Evolutionary conservation across 2,329 filamentous ascomycete species (phyloP).

Genomic region (Ophiostoma montium): DNA sequence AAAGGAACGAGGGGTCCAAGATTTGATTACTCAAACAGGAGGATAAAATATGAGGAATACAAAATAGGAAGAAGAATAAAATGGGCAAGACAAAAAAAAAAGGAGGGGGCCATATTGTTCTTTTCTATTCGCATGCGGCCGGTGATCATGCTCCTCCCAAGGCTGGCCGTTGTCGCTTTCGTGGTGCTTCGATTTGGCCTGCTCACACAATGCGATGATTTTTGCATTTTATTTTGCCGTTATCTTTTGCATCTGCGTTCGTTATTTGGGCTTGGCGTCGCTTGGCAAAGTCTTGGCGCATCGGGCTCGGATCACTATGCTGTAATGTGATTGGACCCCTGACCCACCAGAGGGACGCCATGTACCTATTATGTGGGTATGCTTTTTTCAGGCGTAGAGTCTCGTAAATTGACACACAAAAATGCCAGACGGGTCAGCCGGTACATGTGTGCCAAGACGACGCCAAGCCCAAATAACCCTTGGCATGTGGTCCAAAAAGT

Average conservation of each 20-base stretch:
- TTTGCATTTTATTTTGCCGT: constrained; percentile 1
- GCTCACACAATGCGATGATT: neutral
- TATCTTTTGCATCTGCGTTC: constrained; percentile 1
- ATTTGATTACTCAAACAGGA: too few species aligned
- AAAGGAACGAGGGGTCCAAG: too few species aligned
- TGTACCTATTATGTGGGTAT: neutral
- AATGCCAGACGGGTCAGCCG: neutral
- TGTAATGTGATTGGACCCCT: constrained; percentile 4
- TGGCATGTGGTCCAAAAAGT: constrained; percentile 10
- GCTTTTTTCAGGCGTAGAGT: neutral
- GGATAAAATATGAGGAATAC: neutral
- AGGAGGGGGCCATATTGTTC: constrained; percentile 4
- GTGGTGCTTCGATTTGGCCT: neutral
- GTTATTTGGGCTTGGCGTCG: constrained; percentile 8
- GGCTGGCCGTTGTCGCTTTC: constrained; percentile 2
- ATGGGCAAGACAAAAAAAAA: neutral
- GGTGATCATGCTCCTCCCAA: neutral
- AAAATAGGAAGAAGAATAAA: neutral
- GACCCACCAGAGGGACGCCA: neutral
- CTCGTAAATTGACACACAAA: neutral
- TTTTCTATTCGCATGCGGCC: constrained; percentile 5
- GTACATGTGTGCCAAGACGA: constrained; percentile 12
- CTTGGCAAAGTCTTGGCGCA: constrained; percentile 13
- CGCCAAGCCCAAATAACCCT: constrained; percentile 16
- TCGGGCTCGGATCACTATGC: neutral